phyloP scores from a whole-genome alignment of 2,329 filamentous ascomycete species.

The Fusarium sp. region DNA sequence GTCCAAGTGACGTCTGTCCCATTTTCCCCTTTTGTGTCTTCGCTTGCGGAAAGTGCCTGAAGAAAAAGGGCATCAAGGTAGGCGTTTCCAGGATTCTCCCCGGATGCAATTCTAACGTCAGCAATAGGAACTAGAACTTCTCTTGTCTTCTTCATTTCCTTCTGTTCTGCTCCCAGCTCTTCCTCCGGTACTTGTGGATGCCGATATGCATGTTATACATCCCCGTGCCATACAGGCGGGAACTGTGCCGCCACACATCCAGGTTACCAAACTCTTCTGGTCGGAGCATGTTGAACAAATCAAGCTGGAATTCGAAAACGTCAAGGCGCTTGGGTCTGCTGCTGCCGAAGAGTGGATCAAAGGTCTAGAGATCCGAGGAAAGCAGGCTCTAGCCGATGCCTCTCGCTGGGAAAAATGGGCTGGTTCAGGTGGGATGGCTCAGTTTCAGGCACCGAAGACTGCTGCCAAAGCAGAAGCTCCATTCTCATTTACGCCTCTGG shows the following conservation, averaged over 20 bases:
- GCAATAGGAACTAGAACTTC: constrained; percentile 73
- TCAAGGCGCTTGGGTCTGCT: constrained; percentile 72
- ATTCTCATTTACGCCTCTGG: not conserved
- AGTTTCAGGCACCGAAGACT: constrained; percentile 47
- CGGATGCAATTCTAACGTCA: constrained; percentile 31
- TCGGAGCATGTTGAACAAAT: constrained; percentile 70
- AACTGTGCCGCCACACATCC: constrained; percentile 56
- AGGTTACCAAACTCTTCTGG: constrained; percentile 74
- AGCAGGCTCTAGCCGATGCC: constrained; percentile 67
- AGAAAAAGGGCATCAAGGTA: constrained; percentile 72
- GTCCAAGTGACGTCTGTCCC: constrained; percentile 66
- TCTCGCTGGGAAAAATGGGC: constrained; percentile 82
- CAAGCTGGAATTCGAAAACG: constrained; percentile 69
- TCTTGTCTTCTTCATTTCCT: constrained; percentile 69
- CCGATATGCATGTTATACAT: constrained; percentile 68
- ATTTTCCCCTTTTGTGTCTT: constrained; percentile 78
- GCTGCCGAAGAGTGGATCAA: constrained; percentile 83
- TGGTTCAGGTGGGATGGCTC: constrained; percentile 52
- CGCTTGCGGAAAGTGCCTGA: constrained; percentile 73
- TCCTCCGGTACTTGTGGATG: constrained; percentile 73
- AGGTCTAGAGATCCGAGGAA: constrained; percentile 72
- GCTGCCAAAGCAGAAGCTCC: not conserved
- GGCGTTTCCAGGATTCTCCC: constrained; percentile 35
- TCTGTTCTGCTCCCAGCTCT: constrained; percentile 74
- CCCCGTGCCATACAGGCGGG: constrained; percentile 63